Base-by-base conservation (phyloP, 805 yeast species). In the Wickerhamomyces pijperi region DNA sequence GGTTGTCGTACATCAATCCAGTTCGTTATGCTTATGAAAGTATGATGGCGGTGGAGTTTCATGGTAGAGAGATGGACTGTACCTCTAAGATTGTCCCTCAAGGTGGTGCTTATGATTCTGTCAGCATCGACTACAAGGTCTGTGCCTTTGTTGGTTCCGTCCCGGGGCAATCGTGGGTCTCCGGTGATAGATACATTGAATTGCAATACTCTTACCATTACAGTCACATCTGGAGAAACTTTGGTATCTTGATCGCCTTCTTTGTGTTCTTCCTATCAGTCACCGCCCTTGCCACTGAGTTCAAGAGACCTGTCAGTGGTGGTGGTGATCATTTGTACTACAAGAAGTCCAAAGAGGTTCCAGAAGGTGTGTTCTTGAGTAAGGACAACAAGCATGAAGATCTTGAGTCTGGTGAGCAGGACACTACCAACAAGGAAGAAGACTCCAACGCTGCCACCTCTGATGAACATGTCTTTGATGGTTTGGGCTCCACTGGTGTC, bases 261-360 rank as follows among this genome's bases (percentile, higher is more conserved):
- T 61, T 67, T 37, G 39, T 53, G 20, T 67, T 75, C 55, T 62
- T 68, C 56, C 67, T 67, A 48, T 46, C 63, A 19, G 36, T 42
- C 38, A 64, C 64, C 40, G 65, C 81, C 42, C 28, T 61, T 3
- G 61, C 75, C 43, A 68, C 75, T 38, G 88, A 82, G 54, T 60
- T 51, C 45, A 74, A 75, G 48, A 70, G 68, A 52, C 75, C 79
- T 53, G 74, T 82, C 3, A 66, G 68, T 63, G 82, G 75, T 56
- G 75, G 74, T 59, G 88, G 88, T 65, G 88, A 81, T 56, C 65
- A 79, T 28, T 59, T 78, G 45, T 65, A 80, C 19, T 80, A 75
- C 64, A 76, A 72, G 51, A 58, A 60, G 35, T 59, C 70, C 2
- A 62, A 72, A 37, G 59, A 76, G 52, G 63, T 55, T 35, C 67